phyloP scores from a whole-genome alignment of 345 rosid species.

The Brassica rapa region DNA sequence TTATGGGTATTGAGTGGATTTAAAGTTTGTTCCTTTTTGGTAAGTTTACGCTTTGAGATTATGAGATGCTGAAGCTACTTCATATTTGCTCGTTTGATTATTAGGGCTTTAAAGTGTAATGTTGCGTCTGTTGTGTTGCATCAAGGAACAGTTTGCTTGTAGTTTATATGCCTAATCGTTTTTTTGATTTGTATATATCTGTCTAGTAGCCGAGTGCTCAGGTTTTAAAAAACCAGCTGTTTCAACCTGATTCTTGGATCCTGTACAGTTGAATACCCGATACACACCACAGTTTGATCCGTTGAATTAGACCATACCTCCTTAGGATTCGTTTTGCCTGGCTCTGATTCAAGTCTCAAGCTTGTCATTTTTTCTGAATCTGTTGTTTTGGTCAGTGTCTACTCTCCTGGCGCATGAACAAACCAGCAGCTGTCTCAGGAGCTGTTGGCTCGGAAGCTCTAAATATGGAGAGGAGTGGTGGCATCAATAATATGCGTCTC shows the following conservation, averaged over 20 bases:
- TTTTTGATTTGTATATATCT: neutral
- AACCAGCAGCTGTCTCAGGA: too few species aligned
- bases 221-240: neutral
- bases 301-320: neutral
- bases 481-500: constrained; percentile 30
- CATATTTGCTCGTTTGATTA: neutral
- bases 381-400: constrained; percentile 2
- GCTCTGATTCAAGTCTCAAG: constrained; percentile 12
- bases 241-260: neutral
- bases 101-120: constrained; percentile 25
- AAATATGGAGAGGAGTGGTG: constrained; percentile 27
- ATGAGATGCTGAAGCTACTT: neutral
- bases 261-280: neutral
- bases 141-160: neutral
- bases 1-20: constrained; percentile 7
- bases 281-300: constrained; percentile 6
- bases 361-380: neutral
- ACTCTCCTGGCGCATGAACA: constrained; percentile 31
- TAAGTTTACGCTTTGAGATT: constrained; percentile 10
- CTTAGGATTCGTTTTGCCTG: constrained; percentile 14
- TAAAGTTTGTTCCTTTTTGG: constrained; percentile 9
- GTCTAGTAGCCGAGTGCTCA: neutral
- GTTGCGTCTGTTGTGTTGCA: neutral
- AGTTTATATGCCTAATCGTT: neutral
- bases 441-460: constrained; percentile 1